phyloP scores from a whole-genome alignment of 2,329 filamentous ascomycete species.

The Trichoderma harzianum region DNA sequence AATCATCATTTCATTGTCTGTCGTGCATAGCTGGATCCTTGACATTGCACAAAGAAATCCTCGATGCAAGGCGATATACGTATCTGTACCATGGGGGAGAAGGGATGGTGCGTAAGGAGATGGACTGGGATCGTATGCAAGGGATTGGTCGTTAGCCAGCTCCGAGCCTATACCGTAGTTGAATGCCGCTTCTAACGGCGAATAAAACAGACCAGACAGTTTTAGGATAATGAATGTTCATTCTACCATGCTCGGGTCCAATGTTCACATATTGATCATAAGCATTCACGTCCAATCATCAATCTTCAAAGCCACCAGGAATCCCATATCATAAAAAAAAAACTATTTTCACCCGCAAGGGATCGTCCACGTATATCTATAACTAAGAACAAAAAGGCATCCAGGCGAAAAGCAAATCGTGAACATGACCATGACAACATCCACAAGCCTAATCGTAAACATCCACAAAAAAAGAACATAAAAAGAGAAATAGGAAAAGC shows the following conservation, averaged over 20 bases:
- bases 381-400: neutral
- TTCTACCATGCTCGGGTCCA: neutral
- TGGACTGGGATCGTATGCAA: neutral
- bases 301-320: neutral
- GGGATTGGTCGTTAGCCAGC: neutral
- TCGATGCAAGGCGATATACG: neutral
- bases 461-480: neutral
- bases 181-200: neutral
- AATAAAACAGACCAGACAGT: neutral
- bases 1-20: neutral
- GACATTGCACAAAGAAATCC: neutral
- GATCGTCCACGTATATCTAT: constrained; percentile 8
- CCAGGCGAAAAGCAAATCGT: neutral
- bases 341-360: constrained; percentile 5
- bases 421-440: neutral
- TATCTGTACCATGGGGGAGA: neutral
- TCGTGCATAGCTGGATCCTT: neutral
- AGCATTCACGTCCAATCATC: neutral
- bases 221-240: neutral
- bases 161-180: neutral
- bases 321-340: neutral
- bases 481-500: neutral
- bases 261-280: neutral
- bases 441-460: neutral
- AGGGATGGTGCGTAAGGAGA: neutral